Evolutionary conservation across 2,329 filamentous ascomycete species (phyloP).

Genomic region (Phialophora chinensis): DNA sequence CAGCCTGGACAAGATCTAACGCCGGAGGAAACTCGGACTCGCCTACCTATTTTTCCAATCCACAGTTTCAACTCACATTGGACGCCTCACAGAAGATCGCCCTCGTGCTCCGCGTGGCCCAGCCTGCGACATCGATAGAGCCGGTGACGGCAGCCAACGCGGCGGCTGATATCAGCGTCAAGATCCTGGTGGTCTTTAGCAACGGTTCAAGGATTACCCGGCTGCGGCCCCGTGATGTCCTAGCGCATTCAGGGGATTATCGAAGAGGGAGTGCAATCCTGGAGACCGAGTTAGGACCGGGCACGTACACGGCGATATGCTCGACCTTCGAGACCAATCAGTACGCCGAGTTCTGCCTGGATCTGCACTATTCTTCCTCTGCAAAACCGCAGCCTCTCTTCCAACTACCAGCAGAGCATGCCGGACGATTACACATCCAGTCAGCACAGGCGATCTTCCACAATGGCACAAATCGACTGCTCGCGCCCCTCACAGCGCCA

Average conservation of each 20-base stretch:
- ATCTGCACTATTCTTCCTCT: constrained; percentile 64
- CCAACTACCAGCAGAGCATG: constrained; percentile 70
- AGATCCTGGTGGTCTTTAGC: constrained; percentile 67
- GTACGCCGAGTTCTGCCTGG: constrained; percentile 73
- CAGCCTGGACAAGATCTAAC: constrained; percentile 77
- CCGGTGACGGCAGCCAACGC: constrained; percentile 55
- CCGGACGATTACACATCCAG: constrained; percentile 71
- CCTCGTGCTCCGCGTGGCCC: constrained; percentile 37
- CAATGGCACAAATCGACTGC: constrained; percentile 58
- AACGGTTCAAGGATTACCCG: constrained; percentile 70
- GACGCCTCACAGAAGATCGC: constrained; percentile 48
- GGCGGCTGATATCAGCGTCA: constrained; percentile 74
- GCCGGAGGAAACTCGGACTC: constrained; percentile 85
- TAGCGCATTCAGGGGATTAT: constrained; percentile 87
- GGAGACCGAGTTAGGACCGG: constrained; percentile 68
- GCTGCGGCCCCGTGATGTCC: constrained; percentile 75
- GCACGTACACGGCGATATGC: constrained; percentile 63
- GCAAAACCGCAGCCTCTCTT: constrained; percentile 46
- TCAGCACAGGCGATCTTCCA: constrained; percentile 61
- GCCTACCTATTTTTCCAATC: constrained; percentile 79
- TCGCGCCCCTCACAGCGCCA: constrained; percentile 56
- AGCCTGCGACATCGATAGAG: constrained; percentile 44
- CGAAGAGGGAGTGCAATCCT: constrained; percentile 77
- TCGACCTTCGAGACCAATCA: constrained; percentile 48
- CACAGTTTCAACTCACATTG: constrained; percentile 74